phyloP scores from a whole-genome alignment of 257 asterid genomes.

The Solanum pinnatisectum region DNA sequence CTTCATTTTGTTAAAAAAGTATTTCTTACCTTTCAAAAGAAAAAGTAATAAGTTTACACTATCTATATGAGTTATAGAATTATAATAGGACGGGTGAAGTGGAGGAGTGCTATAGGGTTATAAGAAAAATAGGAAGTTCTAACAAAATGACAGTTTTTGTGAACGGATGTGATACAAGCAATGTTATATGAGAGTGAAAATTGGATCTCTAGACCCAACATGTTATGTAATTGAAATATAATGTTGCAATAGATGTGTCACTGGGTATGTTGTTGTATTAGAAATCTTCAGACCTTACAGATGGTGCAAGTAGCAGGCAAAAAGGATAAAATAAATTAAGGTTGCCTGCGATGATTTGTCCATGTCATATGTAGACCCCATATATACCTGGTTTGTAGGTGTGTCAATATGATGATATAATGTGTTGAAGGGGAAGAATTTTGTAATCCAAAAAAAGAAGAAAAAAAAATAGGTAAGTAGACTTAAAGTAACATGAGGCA shows the following conservation, averaged over 20 bases:
- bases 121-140: not conserved
- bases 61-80: not conserved
- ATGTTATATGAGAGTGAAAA: not conserved
- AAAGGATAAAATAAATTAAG: not conserved
- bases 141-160: not conserved
- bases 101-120: not conserved
- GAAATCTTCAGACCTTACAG: not conserved
- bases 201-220: not conserved
- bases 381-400: not conserved
- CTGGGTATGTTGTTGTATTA: not conserved
- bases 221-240: not conserved
- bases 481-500: not conserved
- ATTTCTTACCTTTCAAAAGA: not conserved
- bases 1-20: not conserved
- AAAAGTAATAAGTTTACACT: not conserved
- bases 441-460: not conserved
- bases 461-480: not conserved
- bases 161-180: not conserved
- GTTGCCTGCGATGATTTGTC: not conserved
- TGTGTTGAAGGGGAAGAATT: not conserved
- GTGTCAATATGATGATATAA: not conserved
- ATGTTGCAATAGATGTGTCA: not conserved
- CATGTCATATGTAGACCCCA: not conserved
- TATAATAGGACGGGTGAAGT: not conserved
- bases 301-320: not conserved